Conservation (phyloP, 148 eudicot species). For the Heliamphora exappendiculata region DNA sequence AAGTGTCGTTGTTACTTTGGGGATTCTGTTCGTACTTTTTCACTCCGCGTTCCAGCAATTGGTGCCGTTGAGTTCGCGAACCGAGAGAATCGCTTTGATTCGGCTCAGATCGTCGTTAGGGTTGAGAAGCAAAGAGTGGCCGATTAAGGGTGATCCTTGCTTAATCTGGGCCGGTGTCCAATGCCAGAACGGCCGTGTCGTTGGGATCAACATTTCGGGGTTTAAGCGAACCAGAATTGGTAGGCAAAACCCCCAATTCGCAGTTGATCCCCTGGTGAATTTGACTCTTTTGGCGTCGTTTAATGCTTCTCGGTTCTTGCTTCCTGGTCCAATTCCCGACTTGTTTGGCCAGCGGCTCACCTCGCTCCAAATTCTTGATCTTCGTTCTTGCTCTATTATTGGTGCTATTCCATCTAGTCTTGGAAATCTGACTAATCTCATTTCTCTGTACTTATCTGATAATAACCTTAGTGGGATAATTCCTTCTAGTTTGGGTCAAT, state of each 20-base stretch:
- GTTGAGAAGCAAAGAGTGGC: conserved; percentile 71
- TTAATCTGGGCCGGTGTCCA: conserved; percentile 57
- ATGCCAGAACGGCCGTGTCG: conserved; percentile 61
- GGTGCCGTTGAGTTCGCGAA: conserved; percentile 13
- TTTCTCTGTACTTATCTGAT: conserved; percentile 39
- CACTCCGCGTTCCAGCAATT: conserved; percentile 34
- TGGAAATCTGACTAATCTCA: conserved; percentile 52
- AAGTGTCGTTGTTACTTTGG: background rate
- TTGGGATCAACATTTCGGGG: conserved; percentile 76
- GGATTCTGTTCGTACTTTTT: conserved; percentile 33
- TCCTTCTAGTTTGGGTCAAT: conserved; percentile 58
- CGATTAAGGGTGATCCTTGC: conserved; percentile 74
- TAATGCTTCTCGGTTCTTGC: conserved; percentile 67
- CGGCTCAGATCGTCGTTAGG: conserved; percentile 80
- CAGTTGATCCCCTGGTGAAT: conserved; percentile 68
- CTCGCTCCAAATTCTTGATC: conserved; percentile 57
- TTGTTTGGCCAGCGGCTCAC: conserved; percentile 55
- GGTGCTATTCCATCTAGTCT: conserved; percentile 61
- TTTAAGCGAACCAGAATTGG: conserved; percentile 80
- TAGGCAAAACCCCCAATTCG: conserved; percentile 59
- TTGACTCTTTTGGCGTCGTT: conserved; percentile 52
- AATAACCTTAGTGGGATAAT: conserved; percentile 53
- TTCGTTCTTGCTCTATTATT: conserved; percentile 44
- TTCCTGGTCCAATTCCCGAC: conserved; percentile 72
- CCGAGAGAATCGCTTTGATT: conserved; percentile 47